Evolutionary conservation across 306 rosid species (phyloP).

Genomic region (Lathyrus sativus): DNA sequence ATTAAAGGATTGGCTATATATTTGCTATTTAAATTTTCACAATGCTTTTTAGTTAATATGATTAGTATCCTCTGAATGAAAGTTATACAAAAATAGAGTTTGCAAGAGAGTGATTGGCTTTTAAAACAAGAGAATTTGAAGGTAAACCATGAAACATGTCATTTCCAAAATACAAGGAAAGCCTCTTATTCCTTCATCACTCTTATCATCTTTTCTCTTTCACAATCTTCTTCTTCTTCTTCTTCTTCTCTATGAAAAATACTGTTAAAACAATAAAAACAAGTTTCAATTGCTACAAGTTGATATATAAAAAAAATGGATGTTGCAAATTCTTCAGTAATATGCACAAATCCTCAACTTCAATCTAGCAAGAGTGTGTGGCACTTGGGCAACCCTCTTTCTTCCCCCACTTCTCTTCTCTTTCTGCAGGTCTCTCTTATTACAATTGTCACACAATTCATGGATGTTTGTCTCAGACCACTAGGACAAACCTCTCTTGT

Average conservation of each 20-base stretch:
- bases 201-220: not conserved
- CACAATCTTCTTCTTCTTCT: not conserved
- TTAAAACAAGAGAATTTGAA: slow-evolving; percentile 22
- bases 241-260: slow-evolving; percentile 14
- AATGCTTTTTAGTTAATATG: too few species aligned
- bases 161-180: slow-evolving; percentile 43
- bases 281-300: not conserved
- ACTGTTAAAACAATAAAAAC: not conserved
- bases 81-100: slow-evolving; percentile 20
- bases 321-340: slow-evolving; percentile 30
- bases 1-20: too few species aligned
- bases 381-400: slow-evolving; percentile 41
- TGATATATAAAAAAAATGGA: slow-evolving; percentile 13
- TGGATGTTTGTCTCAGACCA: slow-evolving; percentile 46
- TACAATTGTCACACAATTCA: slow-evolving; percentile 38
- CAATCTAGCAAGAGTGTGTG: not conserved
- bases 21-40: too few species aligned
- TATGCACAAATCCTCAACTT: slow-evolving; percentile 49
- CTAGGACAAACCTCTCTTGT: slow-evolving; percentile 68
- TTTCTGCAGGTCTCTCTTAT: slow-evolving; percentile 55
- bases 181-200: slow-evolving; percentile 32
- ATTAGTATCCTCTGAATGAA: too few species aligned
- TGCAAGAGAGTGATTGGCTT: slow-evolving; percentile 15
- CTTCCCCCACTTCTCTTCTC: slow-evolving; percentile 53
- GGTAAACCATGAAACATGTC: slow-evolving; percentile 37